Percentiles rank a stretch among this genome's conserved stretches.
Evolutionary conservation across 108 stramenopile genomes (phyloP).

Genomic region (Nitzschia inconspicua): DNA sequence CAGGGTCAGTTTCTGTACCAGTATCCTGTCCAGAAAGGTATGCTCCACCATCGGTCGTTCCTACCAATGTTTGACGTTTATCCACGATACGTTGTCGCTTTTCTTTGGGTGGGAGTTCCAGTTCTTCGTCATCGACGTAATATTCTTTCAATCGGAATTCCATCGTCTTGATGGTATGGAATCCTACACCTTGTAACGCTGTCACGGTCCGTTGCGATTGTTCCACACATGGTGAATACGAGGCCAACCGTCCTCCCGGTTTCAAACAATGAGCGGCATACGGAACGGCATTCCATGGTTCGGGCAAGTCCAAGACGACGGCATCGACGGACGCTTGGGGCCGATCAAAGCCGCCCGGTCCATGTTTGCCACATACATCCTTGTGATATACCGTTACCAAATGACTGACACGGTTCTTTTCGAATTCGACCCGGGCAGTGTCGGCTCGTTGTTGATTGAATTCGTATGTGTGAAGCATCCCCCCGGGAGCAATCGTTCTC

Average conservation of each 20-base stretch:
- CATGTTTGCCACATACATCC: slow-evolving; percentile 83
- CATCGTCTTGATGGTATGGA: slow-evolving; percentile 80
- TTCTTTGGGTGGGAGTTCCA: slow-evolving; percentile 46
- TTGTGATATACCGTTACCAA: slow-evolving; percentile 69
- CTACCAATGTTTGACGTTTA: no score
- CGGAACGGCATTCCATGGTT: slow-evolving; percentile 91
- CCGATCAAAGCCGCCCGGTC: slow-evolving; percentile 64
- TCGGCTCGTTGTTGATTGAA: slow-evolving; percentile 84
- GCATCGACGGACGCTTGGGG: slow-evolving; percentile 78
- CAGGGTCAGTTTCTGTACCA: slow-evolving; percentile 13
- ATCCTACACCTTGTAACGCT: slow-evolving; percentile 62
- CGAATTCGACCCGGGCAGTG: slow-evolving; percentile 82
- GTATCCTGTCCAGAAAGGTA: not conserved
- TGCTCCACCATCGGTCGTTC: not conserved
- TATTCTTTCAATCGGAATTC: slow-evolving; percentile 84
- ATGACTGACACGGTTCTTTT: slow-evolving; percentile 67
- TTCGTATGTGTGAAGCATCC: slow-evolving; percentile 89
- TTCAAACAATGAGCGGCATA: slow-evolving; percentile 77
- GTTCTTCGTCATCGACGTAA: slow-evolving; percentile 70
- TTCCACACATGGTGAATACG: slow-evolving; percentile 95
- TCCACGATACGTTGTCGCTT: slow-evolving; percentile 33
- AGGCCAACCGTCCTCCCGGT: slow-evolving; percentile 70
- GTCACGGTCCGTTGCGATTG: slow-evolving; percentile 78
- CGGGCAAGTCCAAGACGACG: slow-evolving; percentile 90
- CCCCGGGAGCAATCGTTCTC: slow-evolving; percentile 86